Evolutionary conservation across 2,329 filamentous ascomycete genomes (phyloP), one percentile per base, ranked within the genome.

Genomic region (Diplodia scrobiculata): DNA sequence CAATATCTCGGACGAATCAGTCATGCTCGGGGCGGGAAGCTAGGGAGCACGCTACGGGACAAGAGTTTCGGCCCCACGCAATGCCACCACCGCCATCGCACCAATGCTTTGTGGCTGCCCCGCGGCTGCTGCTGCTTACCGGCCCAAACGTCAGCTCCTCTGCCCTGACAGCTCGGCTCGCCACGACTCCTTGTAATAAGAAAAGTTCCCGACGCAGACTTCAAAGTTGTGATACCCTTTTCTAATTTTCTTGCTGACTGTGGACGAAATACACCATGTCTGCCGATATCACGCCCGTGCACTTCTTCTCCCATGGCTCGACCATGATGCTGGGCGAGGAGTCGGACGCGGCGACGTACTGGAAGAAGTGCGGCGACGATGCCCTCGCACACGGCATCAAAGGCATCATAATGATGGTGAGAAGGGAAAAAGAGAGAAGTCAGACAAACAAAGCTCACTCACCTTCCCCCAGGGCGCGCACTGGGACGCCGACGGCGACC

Each of bases 271-370:
- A 17, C 13, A 21, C 51, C 2, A 34, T 36, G 2, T 45, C 52
- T 27, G 38, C 63, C 7, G 32, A 65, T n/a, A 58, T 76, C 38
- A 83, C 86, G 5, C 87, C 86, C 1, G 85, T 89, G 0, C 84
- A 88, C 72, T 86, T 89, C 77, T 89, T 89, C 76, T 88, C 87
- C 2, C 87, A 90, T 82, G 87, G 88, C 72, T 88, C 86, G 14
- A 89, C 87, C 47, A 89, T 89, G 86, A 90, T 89, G 87, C 77
- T 89, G 14, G 87, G 87, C 41, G 87, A 89, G 72, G 83, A 88
- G 70, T 85, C 83, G 14, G 74, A 78, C 1, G 87, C 86, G 0
- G 86, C 86, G 11, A 80, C 81, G 21, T 89, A 89, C 76, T 89
- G 87, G 88, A 87, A 88, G 73, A 80, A 83, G 68, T 85, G 83